A percentile compares a stretch with the other conserved stretches of the same genome.
phyloP scores from a whole-genome alignment of 2,329 filamentous ascomycete species.

The Aspergillus sp. region DNA sequence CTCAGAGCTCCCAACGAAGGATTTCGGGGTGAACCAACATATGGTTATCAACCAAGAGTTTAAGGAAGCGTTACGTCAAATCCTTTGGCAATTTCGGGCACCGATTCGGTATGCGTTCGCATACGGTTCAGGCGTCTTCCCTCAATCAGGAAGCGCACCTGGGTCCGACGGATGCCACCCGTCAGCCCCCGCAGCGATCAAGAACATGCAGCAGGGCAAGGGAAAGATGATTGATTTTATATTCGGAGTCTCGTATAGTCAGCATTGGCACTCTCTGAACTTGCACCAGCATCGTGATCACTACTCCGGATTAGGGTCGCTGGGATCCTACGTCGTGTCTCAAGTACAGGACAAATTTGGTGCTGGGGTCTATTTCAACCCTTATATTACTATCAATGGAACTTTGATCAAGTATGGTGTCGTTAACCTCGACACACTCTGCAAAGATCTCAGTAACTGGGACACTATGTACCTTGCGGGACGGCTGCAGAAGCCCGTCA shows the following conservation, averaged over 20 bases:
- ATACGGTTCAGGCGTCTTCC: slow-evolving; percentile 94
- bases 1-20: slow-evolving; percentile 65
- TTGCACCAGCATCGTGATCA: slow-evolving; percentile 81
- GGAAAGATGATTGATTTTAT: slow-evolving; percentile 99
- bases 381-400: slow-evolving; percentile 88
- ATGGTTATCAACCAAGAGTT: slow-evolving; percentile 94
- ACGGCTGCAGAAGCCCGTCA: slow-evolving; percentile 92
- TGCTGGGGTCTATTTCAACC: slow-evolving; percentile 96
- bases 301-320: slow-evolving; percentile 75
- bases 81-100: slow-evolving; percentile 84
- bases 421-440: slow-evolving; percentile 85
- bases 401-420: slow-evolving; percentile 97
- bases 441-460: slow-evolving; percentile 81
- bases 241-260: slow-evolving; percentile 85
- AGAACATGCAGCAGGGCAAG: slow-evolving; percentile 75
- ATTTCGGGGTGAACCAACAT: slow-evolving; percentile 93
- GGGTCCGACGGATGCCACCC: slow-evolving; percentile 55
- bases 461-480: slow-evolving; percentile 94
- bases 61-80: slow-evolving; percentile 78
- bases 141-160: slow-evolving; percentile 55
- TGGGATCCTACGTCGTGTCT: slow-evolving; percentile 80
- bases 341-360: slow-evolving; percentile 81
- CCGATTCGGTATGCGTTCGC: slow-evolving; percentile 96
- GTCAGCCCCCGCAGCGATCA: slow-evolving; percentile 70
- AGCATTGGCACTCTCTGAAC: slow-evolving; percentile 97